phyloP scores from a whole-genome alignment of 495 filamentous ascomycete genomes.

The Tuber indicum region DNA sequence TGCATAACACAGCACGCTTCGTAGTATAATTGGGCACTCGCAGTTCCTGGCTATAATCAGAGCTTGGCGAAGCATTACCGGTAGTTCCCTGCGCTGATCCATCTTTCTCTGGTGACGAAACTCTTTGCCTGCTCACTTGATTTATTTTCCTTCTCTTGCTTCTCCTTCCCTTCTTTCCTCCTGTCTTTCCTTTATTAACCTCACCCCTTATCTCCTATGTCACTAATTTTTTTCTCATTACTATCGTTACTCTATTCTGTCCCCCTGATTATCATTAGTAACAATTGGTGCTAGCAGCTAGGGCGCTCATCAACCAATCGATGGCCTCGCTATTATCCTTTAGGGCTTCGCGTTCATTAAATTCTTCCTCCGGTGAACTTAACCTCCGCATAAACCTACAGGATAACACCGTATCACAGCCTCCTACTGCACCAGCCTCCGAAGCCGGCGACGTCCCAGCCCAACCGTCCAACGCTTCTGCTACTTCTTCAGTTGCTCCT shows the following conservation, averaged over 20 bases:
- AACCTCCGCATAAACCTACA: constrained; percentile 32
- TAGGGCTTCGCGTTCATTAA: constrained; percentile 9
- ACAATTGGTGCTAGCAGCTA: not conserved
- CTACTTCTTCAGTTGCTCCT: constrained; percentile 6
- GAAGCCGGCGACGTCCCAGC: constrained; percentile 13
- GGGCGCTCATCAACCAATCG: constrained; percentile 13
- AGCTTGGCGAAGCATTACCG: constrained; percentile 3
- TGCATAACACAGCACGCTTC: not conserved
- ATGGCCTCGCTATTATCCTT: constrained; percentile 27
- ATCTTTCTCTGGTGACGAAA: constrained; percentile 28
- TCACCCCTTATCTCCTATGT: constrained; percentile 15
- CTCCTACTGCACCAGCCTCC: constrained; percentile 8
- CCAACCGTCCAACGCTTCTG: constrained; percentile 17
- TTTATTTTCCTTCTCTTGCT: not conserved
- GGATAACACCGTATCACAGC: constrained; percentile 30
- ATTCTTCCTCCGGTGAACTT: constrained; percentile 9
- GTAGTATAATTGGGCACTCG: not conserved
- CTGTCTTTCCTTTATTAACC: constrained; percentile 7
- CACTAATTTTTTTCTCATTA: constrained; percentile 12
- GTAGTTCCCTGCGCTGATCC: constrained; percentile 28
- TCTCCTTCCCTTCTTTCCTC: not conserved
- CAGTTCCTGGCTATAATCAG: not conserved
- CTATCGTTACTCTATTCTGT: constrained; percentile 8
- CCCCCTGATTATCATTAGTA: constrained; percentile 13
- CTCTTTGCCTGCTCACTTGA: constrained; percentile 5